Conservation (phyloP, 1,139 yeast genomes). For the Schwanniomyces etchellsii region DNA sequence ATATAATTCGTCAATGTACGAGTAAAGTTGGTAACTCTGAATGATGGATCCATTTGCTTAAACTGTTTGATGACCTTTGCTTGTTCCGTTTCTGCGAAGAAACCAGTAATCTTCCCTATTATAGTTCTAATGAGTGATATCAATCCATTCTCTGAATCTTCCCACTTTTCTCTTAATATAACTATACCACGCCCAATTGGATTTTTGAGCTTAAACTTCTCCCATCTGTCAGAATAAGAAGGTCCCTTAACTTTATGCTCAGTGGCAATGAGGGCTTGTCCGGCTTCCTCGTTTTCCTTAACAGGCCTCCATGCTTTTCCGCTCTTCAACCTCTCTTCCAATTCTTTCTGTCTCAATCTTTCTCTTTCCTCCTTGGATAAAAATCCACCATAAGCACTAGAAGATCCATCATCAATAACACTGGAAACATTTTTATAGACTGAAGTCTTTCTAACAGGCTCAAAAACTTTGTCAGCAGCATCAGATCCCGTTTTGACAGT, state of each 20-base stretch:
- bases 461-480: conserved; percentile 78
- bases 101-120: conserved; percentile 73
- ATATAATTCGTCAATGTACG: conserved; percentile 86
- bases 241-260: conserved; percentile 73
- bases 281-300: conserved; percentile 81
- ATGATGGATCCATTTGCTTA: conserved; percentile 85
- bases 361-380: conserved; percentile 82
- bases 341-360: conserved; percentile 63
- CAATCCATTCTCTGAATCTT: conserved; percentile 92
- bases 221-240: conserved; percentile 63
- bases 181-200: conserved; percentile 64
- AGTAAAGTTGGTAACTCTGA: conserved; percentile 74
- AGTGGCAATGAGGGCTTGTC: conserved; percentile 76
- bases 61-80: conserved; percentile 86
- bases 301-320: conserved; percentile 64
- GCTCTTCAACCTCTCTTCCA: conserved; percentile 37
- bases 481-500: conserved; percentile 80
- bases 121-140: conserved; percentile 77
- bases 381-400: conserved; percentile 89
- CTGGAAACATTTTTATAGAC: conserved; percentile 85
- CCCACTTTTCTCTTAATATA: conserved; percentile 70
- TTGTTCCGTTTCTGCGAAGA: conserved; percentile 94
- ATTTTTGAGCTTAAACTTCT: conserved; percentile 61
- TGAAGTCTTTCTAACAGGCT: conserved; percentile 89
- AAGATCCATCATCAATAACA: conserved; percentile 86